Evolutionary conservation across 129 eudicot genomes (phyloP).

Genomic region (Scalesia atractyloides): DNA sequence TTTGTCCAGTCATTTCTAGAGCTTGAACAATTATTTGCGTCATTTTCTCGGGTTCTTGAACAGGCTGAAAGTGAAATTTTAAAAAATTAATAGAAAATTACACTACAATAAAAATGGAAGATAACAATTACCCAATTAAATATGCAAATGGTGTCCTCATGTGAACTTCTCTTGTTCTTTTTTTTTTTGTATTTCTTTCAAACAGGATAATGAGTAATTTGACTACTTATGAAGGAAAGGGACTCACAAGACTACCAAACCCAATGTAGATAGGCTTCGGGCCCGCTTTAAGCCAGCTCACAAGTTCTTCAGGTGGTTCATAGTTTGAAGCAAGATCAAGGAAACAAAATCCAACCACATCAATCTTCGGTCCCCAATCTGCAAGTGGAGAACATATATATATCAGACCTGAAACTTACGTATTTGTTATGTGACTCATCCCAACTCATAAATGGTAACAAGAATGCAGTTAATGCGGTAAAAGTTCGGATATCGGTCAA

Average conservation of each 20-base stretch:
- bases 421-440: conserved; percentile 20
- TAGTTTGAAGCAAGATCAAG: conserved; percentile 96
- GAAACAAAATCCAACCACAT: conserved; percentile 98
- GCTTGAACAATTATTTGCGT: conserved; percentile 92
- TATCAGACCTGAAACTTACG: conserved; percentile 4
- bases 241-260: conserved; percentile 96
- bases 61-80: conserved; percentile 64
- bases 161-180: no score
- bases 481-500: no score
- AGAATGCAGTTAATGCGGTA: no score
- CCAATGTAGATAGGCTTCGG: conserved; percentile 96
- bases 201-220: no score
- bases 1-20: conserved; percentile 78
- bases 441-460: conserved; percentile 22
- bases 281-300: conserved; percentile 90
- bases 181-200: no score
- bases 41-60: conserved; percentile 93
- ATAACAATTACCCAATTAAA: conserved; percentile 12
- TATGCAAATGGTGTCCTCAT: no score
- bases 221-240: no score
- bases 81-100: neutral
- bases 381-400: conserved; percentile 26
- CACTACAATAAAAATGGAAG: conserved; percentile 4
- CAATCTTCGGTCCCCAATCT: conserved; percentile 99
- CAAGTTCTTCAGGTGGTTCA: conserved; percentile 81